phyloP scores from a whole-genome alignment of 2,329 filamentous ascomycete genomes.

The Xylariaceae sp. region DNA sequence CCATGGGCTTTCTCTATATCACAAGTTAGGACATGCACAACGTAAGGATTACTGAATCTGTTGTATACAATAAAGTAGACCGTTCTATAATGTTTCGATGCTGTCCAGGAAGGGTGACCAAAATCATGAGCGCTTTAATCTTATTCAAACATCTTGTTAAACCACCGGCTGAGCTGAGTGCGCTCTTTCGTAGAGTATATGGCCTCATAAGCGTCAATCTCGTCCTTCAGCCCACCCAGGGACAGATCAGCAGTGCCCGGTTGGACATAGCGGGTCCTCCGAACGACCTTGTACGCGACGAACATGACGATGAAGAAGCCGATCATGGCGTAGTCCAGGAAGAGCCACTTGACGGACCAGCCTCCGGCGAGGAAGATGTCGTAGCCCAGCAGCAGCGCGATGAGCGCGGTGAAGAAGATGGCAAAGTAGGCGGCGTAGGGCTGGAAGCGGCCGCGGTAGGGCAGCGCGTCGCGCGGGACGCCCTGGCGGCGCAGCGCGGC shows the following conservation, averaged over 20 bases:
- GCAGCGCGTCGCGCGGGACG: conserved; percentile 16
- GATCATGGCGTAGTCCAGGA: conserved; percentile 13
- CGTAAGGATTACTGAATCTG: not conserved
- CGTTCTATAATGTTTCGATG: too few species aligned
- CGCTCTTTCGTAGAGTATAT: not conserved
- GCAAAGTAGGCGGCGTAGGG: conserved; percentile 6
- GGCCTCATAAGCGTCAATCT: conserved; percentile 11
- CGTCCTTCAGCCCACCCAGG: conserved; percentile 10
- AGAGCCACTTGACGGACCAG: conserved; percentile 26
- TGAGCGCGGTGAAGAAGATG: conserved; percentile 7
- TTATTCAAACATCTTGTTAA: not conserved
- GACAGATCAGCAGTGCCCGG: conserved; percentile 9
- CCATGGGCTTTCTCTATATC: not conserved
- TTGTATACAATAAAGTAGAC: not conserved
- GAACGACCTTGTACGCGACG: conserved; percentile 5
- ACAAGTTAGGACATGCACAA: not conserved
- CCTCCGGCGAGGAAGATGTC: conserved; percentile 22
- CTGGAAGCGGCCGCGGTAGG: conserved; percentile 8
- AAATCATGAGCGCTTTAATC: too few species aligned
- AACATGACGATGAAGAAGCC: conserved; percentile 9
- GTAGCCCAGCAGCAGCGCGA: conserved; percentile 7
- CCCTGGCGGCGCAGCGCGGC: conserved; percentile 14
- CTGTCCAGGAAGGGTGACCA: too few species aligned
- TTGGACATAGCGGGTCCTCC: conserved; percentile 5
- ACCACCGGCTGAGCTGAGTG: not conserved